Conservation (phyloP, 2,329 filamentous ascomycete species). For the Apiospora aurea region DNA sequence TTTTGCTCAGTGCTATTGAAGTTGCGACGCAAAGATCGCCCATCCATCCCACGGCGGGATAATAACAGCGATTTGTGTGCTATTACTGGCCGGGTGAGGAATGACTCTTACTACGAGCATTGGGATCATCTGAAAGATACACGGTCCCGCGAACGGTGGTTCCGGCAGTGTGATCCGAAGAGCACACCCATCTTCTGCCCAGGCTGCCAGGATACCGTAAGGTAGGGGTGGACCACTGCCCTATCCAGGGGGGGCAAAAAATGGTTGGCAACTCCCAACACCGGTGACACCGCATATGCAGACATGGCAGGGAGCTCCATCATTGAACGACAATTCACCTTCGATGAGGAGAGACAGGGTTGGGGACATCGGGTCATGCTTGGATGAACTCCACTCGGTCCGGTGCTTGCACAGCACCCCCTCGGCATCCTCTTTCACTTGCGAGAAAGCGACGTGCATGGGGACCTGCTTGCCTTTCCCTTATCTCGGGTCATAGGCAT, state of each 20-base stretch:
- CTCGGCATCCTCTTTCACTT: slow-evolving; percentile 8
- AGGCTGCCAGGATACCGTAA: background rate
- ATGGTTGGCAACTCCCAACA: slow-evolving; percentile 17
- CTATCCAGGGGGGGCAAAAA: background rate
- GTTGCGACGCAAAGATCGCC: background rate
- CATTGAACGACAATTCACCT: slow-evolving; percentile 2
- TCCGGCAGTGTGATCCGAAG: slow-evolving; percentile 6
- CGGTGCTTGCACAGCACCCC: slow-evolving; percentile 10
- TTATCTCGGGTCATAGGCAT: slow-evolving; percentile 3
- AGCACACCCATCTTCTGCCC: background rate
- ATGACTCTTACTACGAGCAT: background rate
- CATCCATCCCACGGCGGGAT: background rate
- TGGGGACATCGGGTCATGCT: slow-evolving; percentile 7
- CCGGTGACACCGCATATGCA: slow-evolving; percentile 21
- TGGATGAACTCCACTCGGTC: slow-evolving; percentile 24
- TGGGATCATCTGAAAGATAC: background rate
- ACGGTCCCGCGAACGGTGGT: background rate
- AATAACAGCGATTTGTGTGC: background rate
- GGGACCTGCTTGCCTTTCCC: background rate
- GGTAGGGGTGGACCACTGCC: slow-evolving; percentile 1
- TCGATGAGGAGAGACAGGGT: slow-evolving; percentile 9
- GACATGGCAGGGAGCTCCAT: background rate
- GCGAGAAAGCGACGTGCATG: background rate
- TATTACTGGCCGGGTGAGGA: background rate
- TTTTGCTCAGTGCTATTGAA: slow-evolving; percentile 16